Percentiles rank a stretch among this genome's conserved stretches.
Conservation (phyloP, 2,329 filamentous ascomycete species). For the Aspergillus persii region DNA sequence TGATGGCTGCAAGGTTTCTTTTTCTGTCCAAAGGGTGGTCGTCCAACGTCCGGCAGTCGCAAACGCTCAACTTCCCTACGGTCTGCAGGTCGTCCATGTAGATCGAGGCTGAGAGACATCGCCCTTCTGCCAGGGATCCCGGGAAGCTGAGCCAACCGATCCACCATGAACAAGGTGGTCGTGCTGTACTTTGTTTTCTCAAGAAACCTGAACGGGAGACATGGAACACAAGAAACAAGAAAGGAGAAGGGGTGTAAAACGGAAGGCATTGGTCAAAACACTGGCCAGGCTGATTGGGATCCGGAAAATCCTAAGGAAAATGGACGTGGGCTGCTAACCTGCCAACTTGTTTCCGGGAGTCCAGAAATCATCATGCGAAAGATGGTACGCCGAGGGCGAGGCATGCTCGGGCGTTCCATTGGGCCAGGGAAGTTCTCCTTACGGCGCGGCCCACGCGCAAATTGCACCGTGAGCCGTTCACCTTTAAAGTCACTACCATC, state of each 20-base stretch:
- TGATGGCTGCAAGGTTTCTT: slow-evolving; percentile 11
- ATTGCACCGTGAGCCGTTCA: slow-evolving; percentile 95
- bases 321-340: slow-evolving; percentile 72
- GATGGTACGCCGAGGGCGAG: slow-evolving; percentile 87
- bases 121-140: neutral
- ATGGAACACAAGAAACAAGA: neutral
- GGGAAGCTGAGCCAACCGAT: neutral
- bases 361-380: slow-evolving; percentile 97
- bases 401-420: slow-evolving; percentile 61
- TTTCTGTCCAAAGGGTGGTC: slow-evolving; percentile 7
- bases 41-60: slow-evolving; percentile 2
- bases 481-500: slow-evolving; percentile 98
- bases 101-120: neutral
- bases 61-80: neutral
- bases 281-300: slow-evolving; percentile 15
- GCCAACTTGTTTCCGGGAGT: slow-evolving; percentile 99
- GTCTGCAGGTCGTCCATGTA: neutral
- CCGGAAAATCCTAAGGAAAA: slow-evolving; percentile 29
- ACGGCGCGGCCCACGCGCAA: slow-evolving; percentile 81
- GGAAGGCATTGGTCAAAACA: slow-evolving; percentile 5
- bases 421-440: slow-evolving; percentile 64
- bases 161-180: neutral
- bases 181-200: neutral
- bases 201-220: neutral
- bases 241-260: neutral